A percentile compares a stretch with the other conserved stretches of the same genome.
Evolutionary conservation across 768 basidiomycete genomes (phyloP).

Genomic region (Hypholoma sublateritium): DNA sequence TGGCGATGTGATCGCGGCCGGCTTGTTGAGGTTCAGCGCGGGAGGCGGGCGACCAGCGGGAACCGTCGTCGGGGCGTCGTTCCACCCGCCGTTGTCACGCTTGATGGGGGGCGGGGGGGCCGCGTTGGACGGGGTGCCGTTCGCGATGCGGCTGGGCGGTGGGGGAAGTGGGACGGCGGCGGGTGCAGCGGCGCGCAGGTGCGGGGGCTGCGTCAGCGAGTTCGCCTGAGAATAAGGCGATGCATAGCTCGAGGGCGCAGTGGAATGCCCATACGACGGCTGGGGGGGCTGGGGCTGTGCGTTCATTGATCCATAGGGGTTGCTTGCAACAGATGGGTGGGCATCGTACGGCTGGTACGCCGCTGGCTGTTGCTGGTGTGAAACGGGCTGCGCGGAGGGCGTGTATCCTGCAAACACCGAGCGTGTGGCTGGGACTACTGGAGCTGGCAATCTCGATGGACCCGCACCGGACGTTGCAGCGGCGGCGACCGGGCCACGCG

Average conservation of each 20-base stretch:
- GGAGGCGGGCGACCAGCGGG: constrained; percentile 52
- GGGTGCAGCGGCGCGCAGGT: constrained; percentile 32
- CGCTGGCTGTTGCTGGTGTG: constrained; percentile 13
- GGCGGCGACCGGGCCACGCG: constrained; percentile 21
- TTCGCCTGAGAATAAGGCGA: constrained; percentile 33
- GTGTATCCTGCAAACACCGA: constrained; percentile 8
- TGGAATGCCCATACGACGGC: constrained; percentile 11
- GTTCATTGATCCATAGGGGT: constrained; percentile 9
- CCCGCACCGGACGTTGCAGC: constrained; percentile 15
- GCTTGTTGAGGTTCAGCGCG: constrained; percentile 49
- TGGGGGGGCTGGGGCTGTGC: constrained; percentile 2
- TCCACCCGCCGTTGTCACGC: constrained; percentile 85
- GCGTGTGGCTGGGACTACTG: constrained; percentile 15
- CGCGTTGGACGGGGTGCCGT: constrained; percentile 24
- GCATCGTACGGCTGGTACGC: constrained; percentile 25
- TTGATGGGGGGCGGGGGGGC: constrained; percentile 49
- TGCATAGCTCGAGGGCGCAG: constrained; percentile 10
- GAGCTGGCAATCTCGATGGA: constrained; percentile 15
- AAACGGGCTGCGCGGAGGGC: constrained; percentile 8
- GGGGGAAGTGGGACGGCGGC: constrained; percentile 41
- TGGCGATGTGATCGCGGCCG: constrained; percentile 78
- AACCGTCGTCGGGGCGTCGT: constrained; percentile 72
- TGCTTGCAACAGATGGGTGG: constrained; percentile 11
- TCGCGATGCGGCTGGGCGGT: constrained; percentile 37
- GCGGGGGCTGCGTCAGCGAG: constrained; percentile 41